A percentile compares a stretch with the other conserved stretches of the same genome.
Evolutionary conservation across 768 basidiomycete species (phyloP).

Genomic region (Agaricus blazei): DNA sequence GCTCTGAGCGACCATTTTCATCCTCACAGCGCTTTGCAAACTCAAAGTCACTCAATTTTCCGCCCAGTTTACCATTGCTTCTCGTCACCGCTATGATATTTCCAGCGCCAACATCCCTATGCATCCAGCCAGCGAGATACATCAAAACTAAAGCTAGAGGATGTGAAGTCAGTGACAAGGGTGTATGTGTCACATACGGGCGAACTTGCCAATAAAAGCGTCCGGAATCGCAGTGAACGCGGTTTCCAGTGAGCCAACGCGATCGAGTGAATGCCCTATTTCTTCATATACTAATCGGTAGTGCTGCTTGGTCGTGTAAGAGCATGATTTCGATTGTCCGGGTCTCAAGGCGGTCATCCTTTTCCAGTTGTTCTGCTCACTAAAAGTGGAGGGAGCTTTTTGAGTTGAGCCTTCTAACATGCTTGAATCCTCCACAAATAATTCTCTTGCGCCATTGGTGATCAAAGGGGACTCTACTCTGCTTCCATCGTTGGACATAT

Average conservation of each 20-base stretch:
- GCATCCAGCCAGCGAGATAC: constrained; percentile 10
- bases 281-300: background rate
- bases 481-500: background rate
- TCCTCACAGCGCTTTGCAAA: constrained; percentile 5
- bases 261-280: constrained; percentile 14
- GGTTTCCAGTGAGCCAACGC: constrained; percentile 19
- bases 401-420: background rate
- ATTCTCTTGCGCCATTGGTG: background rate
- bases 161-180: background rate
- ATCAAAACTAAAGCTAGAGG: constrained; percentile 1
- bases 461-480: background rate
- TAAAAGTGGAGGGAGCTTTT: background rate
- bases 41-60: constrained; percentile 11
- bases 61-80: background rate
- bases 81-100: constrained; percentile 3
- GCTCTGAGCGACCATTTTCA: background rate
- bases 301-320: background rate
- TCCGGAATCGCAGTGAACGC: background rate
- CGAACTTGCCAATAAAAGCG: background rate
- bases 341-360: background rate
- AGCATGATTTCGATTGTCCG: background rate
- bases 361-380: background rate
- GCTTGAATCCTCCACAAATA: background rate
- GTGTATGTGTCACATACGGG: background rate
- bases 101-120: constrained; percentile 6